These are phyloP conservation scores for Penstemon eatonii DNA, from an alignment of 257 asterid genomes.

Conservation along the genomic window DNA sequence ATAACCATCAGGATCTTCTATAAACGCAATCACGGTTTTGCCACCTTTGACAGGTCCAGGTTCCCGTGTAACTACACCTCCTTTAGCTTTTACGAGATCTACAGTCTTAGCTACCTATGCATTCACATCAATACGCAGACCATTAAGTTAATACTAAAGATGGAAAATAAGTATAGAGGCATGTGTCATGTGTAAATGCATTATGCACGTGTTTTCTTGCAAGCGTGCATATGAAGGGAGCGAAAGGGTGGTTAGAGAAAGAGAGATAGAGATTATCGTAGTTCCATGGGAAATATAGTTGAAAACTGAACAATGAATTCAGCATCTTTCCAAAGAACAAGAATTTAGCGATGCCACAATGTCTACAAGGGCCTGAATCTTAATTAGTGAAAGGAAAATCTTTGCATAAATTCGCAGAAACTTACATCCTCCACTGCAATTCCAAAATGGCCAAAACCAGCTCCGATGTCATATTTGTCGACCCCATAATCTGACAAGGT, in stretches of 20 bases:
- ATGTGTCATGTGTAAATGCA: neutral
- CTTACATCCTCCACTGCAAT: slow-evolving; percentile 98
- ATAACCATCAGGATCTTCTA: slow-evolving; percentile 98
- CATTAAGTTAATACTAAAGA: neutral
- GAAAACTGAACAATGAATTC: slow-evolving; percentile 7
- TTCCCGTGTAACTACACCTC: slow-evolving; percentile 94
- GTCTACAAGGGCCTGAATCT: neutral
- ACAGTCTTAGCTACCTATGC: slow-evolving; percentile 78
- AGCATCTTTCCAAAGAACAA: slow-evolving; percentile 4
- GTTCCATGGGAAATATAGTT: neutral
- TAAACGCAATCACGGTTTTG: slow-evolving; percentile 84
- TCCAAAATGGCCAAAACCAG: slow-evolving; percentile 95
- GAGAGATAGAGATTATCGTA: neutral
- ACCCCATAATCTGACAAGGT: slow-evolving; percentile 80
- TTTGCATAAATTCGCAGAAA: slow-evolving; percentile 24
- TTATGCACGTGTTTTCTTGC: neutral
- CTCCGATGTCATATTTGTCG: slow-evolving; percentile 87
- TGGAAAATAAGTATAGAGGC: neutral
- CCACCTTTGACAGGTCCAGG: slow-evolving; percentile 99
- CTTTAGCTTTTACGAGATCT: slow-evolving; percentile 89
- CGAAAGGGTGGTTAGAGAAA: too few relatives aligned
- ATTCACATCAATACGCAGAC: slow-evolving; percentile 5
- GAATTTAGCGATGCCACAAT: neutral
- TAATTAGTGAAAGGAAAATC: neutral
- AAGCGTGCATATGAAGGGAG: neutral